A percentile compares a stretch with the other conserved stretches of the same genome.
Evolutionary conservation across 2,329 filamentous ascomycete genomes (phyloP).

Genomic region (Phoma sp.): DNA sequence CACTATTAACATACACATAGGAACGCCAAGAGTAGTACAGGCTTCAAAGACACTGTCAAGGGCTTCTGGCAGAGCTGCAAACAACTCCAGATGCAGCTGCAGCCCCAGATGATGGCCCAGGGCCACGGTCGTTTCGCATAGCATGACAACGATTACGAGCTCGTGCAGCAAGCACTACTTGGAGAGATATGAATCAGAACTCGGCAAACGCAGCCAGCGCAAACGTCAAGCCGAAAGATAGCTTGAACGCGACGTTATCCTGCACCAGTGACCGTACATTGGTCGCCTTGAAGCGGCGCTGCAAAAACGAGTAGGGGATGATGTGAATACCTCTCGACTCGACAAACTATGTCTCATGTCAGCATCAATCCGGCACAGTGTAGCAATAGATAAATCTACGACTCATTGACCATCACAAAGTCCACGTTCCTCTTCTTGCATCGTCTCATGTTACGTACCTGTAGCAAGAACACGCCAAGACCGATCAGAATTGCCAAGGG

Average conservation of each 20-base stretch:
- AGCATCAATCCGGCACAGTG: constrained; percentile 16
- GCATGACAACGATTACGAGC: constrained; percentile 1
- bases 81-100: constrained; percentile 45
- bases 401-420: not conserved
- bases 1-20: constrained; percentile 38
- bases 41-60: constrained; percentile 46
- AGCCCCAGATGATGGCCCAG: constrained; percentile 38
- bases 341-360: constrained; percentile 49
- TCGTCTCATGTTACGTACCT: constrained; percentile 56
- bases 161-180: constrained; percentile 12
- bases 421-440: not conserved
- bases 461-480: constrained; percentile 66
- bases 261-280: constrained; percentile 60
- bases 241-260: constrained; percentile 68
- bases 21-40: constrained; percentile 39
- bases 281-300: constrained; percentile 58
- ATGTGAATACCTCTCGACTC: constrained; percentile 60
- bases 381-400: not conserved
- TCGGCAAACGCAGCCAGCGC: constrained; percentile 70
- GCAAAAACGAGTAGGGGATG: constrained; percentile 56
- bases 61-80: constrained; percentile 47
- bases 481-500: constrained; percentile 72
- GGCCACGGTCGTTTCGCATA: constrained; percentile 18
- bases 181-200: constrained; percentile 48
- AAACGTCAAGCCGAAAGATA: constrained; percentile 76